Conservation (phyloP, 2,329 filamentous ascomycete genomes). For the Rhynchosporium secalis region DNA sequence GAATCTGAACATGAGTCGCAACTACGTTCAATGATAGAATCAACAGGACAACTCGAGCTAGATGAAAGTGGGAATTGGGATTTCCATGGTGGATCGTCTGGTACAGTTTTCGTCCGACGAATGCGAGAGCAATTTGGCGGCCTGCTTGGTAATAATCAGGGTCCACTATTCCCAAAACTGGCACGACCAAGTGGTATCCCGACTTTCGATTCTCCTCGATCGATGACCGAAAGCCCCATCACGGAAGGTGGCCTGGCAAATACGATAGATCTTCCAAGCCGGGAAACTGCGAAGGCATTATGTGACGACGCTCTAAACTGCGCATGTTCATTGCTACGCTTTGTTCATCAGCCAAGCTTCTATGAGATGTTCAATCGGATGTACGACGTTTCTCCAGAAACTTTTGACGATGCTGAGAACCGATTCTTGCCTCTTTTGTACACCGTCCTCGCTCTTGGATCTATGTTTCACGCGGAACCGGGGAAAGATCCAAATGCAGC, state of each 20-base stretch:
- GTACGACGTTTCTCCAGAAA: slow-evolving; percentile 67
- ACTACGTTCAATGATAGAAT: slow-evolving; percentile 92
- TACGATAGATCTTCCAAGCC: slow-evolving; percentile 66
- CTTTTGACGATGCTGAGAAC: slow-evolving; percentile 63
- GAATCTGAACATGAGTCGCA: slow-evolving; percentile 62
- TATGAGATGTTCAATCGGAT: slow-evolving; percentile 74
- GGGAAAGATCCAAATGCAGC: slow-evolving; percentile 48
- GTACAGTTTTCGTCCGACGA: slow-evolving; percentile 80
- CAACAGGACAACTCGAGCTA: slow-evolving; percentile 85
- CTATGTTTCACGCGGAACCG: slow-evolving; percentile 65
- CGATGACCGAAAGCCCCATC: slow-evolving; percentile 37
- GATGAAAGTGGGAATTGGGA: slow-evolving; percentile 92
- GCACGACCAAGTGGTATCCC: slow-evolving; percentile 46
- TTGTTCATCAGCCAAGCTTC: slow-evolving; percentile 81
- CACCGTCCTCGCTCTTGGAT: slow-evolving; percentile 69
- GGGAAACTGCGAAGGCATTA: slow-evolving; percentile 53
- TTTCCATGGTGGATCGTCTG: slow-evolving; percentile 92
- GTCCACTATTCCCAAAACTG: slow-evolving; percentile 57
- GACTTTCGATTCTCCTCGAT: slow-evolving; percentile 37
- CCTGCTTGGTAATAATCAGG: slow-evolving; percentile 60
- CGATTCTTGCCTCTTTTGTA: slow-evolving; percentile 71
- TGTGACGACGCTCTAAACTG: slow-evolving; percentile 58
- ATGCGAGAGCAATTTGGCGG: slow-evolving; percentile 87
- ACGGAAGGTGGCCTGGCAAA: slow-evolving; percentile 36
- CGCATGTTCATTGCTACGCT: slow-evolving; percentile 61